Percentiles rank a stretch among this genome's conserved stretches.
Conservation (phyloP, 179 eudicot genomes). For the Spergularia azorica region DNA sequence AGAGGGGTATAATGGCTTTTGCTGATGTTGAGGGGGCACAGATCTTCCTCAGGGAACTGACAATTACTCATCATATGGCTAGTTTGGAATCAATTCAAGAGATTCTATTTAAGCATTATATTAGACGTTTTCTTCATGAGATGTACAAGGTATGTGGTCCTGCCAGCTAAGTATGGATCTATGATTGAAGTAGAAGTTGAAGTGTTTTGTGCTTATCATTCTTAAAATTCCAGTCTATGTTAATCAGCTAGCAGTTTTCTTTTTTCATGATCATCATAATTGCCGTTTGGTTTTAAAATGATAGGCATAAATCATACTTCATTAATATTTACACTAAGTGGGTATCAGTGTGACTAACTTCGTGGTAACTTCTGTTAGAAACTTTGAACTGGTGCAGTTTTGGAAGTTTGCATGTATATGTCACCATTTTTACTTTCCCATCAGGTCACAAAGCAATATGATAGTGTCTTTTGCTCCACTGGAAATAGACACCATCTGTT, state of each 20-base stretch:
- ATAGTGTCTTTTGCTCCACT: no score
- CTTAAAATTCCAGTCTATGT: no score
- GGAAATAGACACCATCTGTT: no score
- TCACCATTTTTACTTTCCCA: no score
- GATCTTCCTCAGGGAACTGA: slow-evolving; percentile 61
- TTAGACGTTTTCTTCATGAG: slow-evolving; percentile 87
- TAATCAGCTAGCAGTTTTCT: no score
- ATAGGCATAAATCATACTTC: no score
- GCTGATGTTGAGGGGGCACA: slow-evolving; percentile 97
- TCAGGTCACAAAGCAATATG: no score
- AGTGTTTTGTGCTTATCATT: not conserved
- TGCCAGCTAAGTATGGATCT: not conserved
- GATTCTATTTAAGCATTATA: slow-evolving; percentile 77
- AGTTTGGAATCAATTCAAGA: slow-evolving; percentile 91
- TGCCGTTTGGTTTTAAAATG: no score
- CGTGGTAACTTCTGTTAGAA: not conserved
- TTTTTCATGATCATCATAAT: no score
- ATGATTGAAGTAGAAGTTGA: not conserved
- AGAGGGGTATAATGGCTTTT: slow-evolving; percentile 96
- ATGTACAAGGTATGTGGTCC: slow-evolving; percentile 74
- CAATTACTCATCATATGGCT: slow-evolving; percentile 84
- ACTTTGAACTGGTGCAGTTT: no score
- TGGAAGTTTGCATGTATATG: no score
- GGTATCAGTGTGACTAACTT: not conserved
- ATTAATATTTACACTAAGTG: not conserved